Base-by-base conservation (phyloP, 306 rosid genomes). In the Trifolium pratense region DNA sequence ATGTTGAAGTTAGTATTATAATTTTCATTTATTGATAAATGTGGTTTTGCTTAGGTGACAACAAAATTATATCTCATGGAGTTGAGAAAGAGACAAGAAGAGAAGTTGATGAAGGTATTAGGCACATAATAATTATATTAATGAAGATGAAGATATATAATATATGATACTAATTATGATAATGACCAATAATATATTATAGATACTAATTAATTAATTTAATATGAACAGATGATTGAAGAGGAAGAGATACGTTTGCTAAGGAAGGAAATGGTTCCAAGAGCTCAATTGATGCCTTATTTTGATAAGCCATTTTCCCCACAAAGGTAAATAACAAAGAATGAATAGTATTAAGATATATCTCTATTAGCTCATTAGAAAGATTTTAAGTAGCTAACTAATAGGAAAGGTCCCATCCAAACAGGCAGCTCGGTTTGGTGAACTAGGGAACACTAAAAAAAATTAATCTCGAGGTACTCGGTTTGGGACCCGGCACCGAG, bases 211-310 rank as follows among this genome's bases (percentile, higher is more conserved):
- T 29, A 36, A 70, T 65, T 31, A 15, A 68, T 29, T 55, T 17
- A 37, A 63, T 52, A n/a, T 17, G 68, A 77, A 36, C 88, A 93
- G 98, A 81, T 93, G 88, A 86, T 93, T 57, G 98, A 91, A 88
- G 97, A 93, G 79, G 97, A 93, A 85, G 94, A 91, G 84, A 71
- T 91, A 74, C 94, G 97, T 68, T 51, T 85, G 82, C 73, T 93
- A 66, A 91, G 98, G 85, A 89, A 93, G 87, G 98, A 93, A 70
- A 88, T 93, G 98, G 40, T 93, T 78, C 98, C 98, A 51, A 88
- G 94, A 84, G 98, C 98, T 85, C 96, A 91, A 67, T 77, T 93
- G 70, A 93, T 93, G 98, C 98, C 98, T 21, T 85, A 85, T 78
- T 93, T 93, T 73, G 96, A 93, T 58, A 85, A 88, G 74, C 97